Base-by-base conservation (phyloP, 768 basidiomycete genomes). In the Neoboletus brunneissimus region DNA sequence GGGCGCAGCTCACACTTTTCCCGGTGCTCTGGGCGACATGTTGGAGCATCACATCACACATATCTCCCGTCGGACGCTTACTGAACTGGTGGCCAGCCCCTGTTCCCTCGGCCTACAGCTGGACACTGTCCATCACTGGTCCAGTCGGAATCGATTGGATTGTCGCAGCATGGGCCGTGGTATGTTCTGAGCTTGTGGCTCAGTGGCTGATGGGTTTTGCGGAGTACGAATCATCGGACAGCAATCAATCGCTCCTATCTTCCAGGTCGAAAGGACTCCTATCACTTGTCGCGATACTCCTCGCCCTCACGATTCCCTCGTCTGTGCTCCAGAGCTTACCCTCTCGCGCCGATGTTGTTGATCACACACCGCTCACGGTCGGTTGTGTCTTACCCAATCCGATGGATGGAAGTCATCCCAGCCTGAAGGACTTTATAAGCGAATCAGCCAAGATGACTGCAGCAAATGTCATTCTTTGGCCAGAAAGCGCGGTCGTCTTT, bases 401-500 rank as follows among this genome's bases (percentile, higher is more conserved):
- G 15, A 59, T 68, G 25, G 67, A 71, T 34, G 75, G 77, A 58
- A 73, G 79, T 11, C 75, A 78, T 25, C 73, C 81, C 3, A 75
- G 73, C 0, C 69, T 93, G 16, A 66, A 83, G 0, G 82, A 87
- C 57, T 93, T 81, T 68, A 77, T 91, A n/a, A 34, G 44, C 0
- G 89, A 88, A 68, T 84, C 79, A 4, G 63, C 63, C 42, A 76
- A 65, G n/a, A 63, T 86, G 53, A 74, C 73, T 6, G 46, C 59
- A 5, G 85, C 87, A 0, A 78, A 80, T 41, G 65, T 94, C 16
- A 64, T 91, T 16, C 73, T 94, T 1, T 93, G 91, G 89, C 90
- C 91, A 0, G 91, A 93, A 69, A 85, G 85, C 7, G 89, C 90
- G 0, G 83, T 93, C 0, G 68, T 74, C 2, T 94, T 94, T 65